These are phyloP conservation scores for Bipolaris gigantea DNA, from an alignment of 2,329 filamentous ascomycete species.

Conservation along the genomic window DNA sequence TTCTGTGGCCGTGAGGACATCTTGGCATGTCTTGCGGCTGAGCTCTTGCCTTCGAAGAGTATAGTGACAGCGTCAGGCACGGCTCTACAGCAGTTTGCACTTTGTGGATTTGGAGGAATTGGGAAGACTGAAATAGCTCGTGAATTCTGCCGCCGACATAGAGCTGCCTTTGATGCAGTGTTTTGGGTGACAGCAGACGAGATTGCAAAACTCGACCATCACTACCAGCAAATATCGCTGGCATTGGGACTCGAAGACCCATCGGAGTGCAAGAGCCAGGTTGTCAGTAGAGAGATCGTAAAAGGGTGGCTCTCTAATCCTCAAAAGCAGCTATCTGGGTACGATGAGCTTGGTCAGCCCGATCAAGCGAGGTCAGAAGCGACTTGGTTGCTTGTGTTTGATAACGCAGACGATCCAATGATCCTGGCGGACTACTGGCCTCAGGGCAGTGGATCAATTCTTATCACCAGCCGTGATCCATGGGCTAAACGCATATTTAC, in stretches of 20 bases:
- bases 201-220: too few relatives aligned
- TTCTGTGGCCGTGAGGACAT: background rate
- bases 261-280: constrained; percentile 7
- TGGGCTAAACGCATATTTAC: background rate
- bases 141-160: constrained; percentile 11
- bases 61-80: too few relatives aligned
- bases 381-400: constrained; percentile 20
- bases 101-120: constrained; percentile 17
- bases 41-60: too few relatives aligned
- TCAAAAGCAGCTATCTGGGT: constrained; percentile 1
- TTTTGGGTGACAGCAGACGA: too few relatives aligned
- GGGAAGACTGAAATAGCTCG: constrained; percentile 22
- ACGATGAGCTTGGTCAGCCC: background rate
- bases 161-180: constrained; percentile 15
- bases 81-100: constrained; percentile 5
- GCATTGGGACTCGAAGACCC: background rate
- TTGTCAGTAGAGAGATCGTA: constrained; percentile 11
- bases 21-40: too few relatives aligned
- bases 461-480: too few relatives aligned
- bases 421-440: constrained; percentile 17
- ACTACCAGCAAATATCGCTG: too few relatives aligned
- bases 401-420: constrained; percentile 14
- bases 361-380: constrained; percentile 4
- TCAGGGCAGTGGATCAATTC: constrained; percentile 1
- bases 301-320: constrained; percentile 20